Conservation (phyloP, 306 rosid species). For the Dryas alaskensis region DNA sequence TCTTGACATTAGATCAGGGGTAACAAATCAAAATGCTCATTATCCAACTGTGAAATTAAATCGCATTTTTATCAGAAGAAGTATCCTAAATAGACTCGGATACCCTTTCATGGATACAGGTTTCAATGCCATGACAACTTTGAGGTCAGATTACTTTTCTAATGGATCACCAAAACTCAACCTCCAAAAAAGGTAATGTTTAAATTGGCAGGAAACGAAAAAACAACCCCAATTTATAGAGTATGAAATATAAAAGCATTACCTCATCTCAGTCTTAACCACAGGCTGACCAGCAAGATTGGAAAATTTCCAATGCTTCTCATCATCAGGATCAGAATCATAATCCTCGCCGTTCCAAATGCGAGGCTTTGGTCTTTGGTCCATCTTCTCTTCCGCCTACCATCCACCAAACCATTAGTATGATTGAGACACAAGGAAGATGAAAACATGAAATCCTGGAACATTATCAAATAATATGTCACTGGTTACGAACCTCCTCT, state of each 20-base stretch:
- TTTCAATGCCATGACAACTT: background rate
- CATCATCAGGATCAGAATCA: constrained; percentile 75
- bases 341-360: constrained; percentile 76
- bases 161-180: background rate
- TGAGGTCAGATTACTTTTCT: background rate
- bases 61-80: background rate
- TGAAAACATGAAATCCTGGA: constrained; percentile 2
- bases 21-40: background rate
- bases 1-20: constrained; percentile 16
- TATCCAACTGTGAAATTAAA: background rate
- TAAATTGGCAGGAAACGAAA: background rate
- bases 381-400: constrained; percentile 70
- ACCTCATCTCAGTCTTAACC: constrained; percentile 38
- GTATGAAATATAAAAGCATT: constrained; percentile 14
- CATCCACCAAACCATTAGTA: constrained; percentile 22
- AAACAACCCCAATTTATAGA: background rate
- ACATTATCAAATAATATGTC: background rate
- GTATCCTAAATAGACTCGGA: background rate
- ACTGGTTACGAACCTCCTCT: constrained; percentile 54
- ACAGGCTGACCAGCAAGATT: constrained; percentile 5
- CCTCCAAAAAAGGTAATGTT: background rate
- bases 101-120: background rate
- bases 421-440: constrained; percentile 25
- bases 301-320: constrained; percentile 28
- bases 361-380: constrained; percentile 69